Evolutionary conservation across 352 stramenopile genomes (phyloP), one percentile per base, ranked within the genome.

Genomic region (Globisporangium apiculatum): DNA sequence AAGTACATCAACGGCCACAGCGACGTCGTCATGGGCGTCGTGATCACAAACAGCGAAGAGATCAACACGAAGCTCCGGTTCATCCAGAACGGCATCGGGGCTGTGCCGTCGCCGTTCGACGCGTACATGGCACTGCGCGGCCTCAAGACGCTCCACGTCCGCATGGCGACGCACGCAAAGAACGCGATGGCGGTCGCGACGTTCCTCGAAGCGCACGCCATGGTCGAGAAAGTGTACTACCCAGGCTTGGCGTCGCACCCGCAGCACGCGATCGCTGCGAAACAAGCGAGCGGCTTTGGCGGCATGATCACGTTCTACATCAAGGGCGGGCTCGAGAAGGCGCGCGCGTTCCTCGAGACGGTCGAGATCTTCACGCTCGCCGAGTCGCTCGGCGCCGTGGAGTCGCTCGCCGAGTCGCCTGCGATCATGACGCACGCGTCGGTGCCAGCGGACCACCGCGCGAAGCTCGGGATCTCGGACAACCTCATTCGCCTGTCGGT

Each of bases 1-100:
- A 98, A 98, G 82, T 98, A 97, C 78, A 98, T 98, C 66, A 95
- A 97, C 67, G 93, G 93, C 57, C 93, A 98, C 76, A 97, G 95
- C 64, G 93, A 97, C 58, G 91, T 95, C 7, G 88, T 97, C 48
- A 91, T 94, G 57, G 94, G 94, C 48, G 89, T 95, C 17, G 86
- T 97, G 38, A 75, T 97, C 59, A 93, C 83, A 65, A 96, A 98
- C 67, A 83, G 86, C 62, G 86, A 94, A 57, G 92, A 96, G 59
- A 92, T 97, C 55, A 83, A 97, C 72, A 94, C 87, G 59, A 97
- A 97, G 72, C 79, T 97, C 55, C 92, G 91, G 62, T 97, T 98
- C 64, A 82, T 98, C 62, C 79, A 94, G 71, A 95, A 94, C 63
- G 94, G 97, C 64, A 84, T 98, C 48, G 96, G 96, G 49, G 86